A percentile compares a stretch with the other conserved stretches of the same genome.
phyloP scores from a whole-genome alignment of 2,329 filamentous ascomycete species.

The Fusarium brachygibbosum region DNA sequence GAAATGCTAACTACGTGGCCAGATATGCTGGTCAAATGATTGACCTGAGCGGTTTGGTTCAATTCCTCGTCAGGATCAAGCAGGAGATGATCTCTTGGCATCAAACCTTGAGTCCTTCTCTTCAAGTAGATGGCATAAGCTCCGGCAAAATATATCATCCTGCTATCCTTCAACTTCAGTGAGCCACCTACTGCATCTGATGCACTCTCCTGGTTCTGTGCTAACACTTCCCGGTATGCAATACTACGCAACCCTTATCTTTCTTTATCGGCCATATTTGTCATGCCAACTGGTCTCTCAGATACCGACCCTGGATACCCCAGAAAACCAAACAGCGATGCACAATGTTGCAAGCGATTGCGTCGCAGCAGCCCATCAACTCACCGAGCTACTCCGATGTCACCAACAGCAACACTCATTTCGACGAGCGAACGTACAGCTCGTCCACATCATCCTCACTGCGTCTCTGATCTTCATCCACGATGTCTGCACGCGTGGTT shows the following conservation, averaged over 20 bases:
- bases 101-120: background rate
- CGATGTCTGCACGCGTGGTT: constrained; percentile 27
- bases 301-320: constrained; percentile 6
- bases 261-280: constrained; percentile 36
- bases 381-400: constrained; percentile 31
- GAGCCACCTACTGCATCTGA: too few relatives aligned
- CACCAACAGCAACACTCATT: constrained; percentile 40
- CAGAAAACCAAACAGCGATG: background rate
- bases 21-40: constrained; percentile 14
- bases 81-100: constrained; percentile 12
- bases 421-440: constrained; percentile 34
- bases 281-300: constrained; percentile 18
- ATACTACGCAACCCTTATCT: constrained; percentile 36
- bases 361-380: constrained; percentile 36
- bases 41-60: background rate
- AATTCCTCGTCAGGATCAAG: constrained; percentile 10
- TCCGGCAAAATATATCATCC: constrained; percentile 9
- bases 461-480: constrained; percentile 39
- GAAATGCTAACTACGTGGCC: background rate
- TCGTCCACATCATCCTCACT: constrained; percentile 44
- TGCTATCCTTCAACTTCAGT: constrained; percentile 41
- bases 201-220: too few relatives aligned
- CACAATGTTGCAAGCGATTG: constrained; percentile 4
- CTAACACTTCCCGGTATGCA: constrained; percentile 38
- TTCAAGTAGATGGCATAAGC: background rate